A percentile compares a stretch with the other conserved stretches of the same genome.
Evolutionary conservation across 768 basidiomycete species (phyloP).

Genomic region (Mycena leptocephala): DNA sequence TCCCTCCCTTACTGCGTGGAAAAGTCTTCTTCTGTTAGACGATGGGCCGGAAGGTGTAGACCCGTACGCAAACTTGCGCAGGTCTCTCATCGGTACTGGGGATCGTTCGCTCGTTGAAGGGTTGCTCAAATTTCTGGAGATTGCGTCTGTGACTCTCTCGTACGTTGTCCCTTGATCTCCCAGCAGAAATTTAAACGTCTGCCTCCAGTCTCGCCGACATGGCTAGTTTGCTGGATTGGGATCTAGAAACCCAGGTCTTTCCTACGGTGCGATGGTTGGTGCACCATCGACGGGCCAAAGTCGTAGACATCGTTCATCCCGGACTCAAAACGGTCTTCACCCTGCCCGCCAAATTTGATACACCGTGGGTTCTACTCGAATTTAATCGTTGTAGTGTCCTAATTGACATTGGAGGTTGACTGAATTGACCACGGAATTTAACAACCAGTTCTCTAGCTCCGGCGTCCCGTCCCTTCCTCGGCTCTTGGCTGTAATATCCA

Average conservation of each 20-base stretch:
- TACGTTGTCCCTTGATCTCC: slow-evolving; percentile 54
- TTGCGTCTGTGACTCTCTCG: slow-evolving; percentile 83
- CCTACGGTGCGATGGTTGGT: slow-evolving; percentile 95
- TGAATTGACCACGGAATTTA: slow-evolving; percentile 73
- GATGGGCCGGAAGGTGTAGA: slow-evolving; percentile 66
- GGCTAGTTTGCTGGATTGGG: slow-evolving; percentile 87
- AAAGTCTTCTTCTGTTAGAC: slow-evolving; percentile 87
- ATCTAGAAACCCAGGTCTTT: slow-evolving; percentile 86
- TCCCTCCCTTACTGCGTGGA: slow-evolving; percentile 90
- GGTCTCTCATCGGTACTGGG: slow-evolving; percentile 73
- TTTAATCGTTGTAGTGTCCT: slow-evolving; percentile 9
- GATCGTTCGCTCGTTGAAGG: slow-evolving; percentile 81
- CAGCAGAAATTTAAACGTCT: neutral
- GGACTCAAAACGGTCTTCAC: slow-evolving; percentile 89
- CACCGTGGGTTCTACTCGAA: slow-evolving; percentile 64
- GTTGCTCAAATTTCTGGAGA: slow-evolving; percentile 82
- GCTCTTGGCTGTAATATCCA: slow-evolving; percentile 82
- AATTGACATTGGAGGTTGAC: slow-evolving; percentile 59
- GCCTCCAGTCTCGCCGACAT: slow-evolving; percentile 79
- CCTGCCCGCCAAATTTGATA: slow-evolving; percentile 75
- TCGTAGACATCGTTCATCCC: slow-evolving; percentile 88
- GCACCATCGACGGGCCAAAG: slow-evolving; percentile 89
- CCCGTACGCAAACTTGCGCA: slow-evolving; percentile 72
- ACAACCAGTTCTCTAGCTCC: slow-evolving; percentile 69
- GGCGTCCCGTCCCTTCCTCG: slow-evolving; percentile 80